phyloP scores from a whole-genome alignment of 2,329 filamentous ascomycete genomes.

The Bimuria novae-zelandiae region DNA sequence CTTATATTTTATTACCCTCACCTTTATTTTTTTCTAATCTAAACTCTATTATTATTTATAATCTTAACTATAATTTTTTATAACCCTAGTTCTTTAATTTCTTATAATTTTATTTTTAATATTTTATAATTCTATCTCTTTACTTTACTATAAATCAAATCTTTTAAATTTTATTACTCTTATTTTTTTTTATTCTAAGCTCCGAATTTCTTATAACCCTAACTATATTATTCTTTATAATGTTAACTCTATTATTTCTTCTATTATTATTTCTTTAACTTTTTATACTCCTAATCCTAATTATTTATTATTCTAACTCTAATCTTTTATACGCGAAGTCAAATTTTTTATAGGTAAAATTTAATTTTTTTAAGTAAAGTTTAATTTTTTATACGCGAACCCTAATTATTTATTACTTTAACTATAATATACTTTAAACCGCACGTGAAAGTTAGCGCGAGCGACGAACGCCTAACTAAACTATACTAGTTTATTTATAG shows the following conservation, averaged over 20 bases:
- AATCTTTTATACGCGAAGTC: background rate
- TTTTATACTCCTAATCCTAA: background rate
- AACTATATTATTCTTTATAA: background rate
- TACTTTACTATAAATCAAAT: too few species aligned
- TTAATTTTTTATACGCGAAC: background rate
- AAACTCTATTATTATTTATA: too few species aligned
- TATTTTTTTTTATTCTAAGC: too few species aligned
- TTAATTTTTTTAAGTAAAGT: background rate
- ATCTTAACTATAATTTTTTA: too few species aligned
- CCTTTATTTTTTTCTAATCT: too few species aligned
- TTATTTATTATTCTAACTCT: background rate
- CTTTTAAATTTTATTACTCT: too few species aligned
- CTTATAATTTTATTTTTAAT: too few species aligned
- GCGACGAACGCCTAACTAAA: slow-evolving; percentile 18
- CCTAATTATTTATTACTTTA: background rate
- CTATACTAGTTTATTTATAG: slow-evolving; percentile 17
- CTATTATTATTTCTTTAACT: background rate
- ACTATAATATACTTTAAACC: slow-evolving; percentile 22
- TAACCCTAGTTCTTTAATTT: too few species aligned
- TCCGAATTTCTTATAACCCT: too few species aligned
- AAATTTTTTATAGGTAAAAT: background rate
- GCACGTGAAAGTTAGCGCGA: slow-evolving; percentile 15
- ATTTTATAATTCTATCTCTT: too few species aligned
- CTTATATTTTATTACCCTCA: too few species aligned
- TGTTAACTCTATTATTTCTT: background rate